A percentile compares a stretch with the other conserved stretches of the same genome.
Conservation (phyloP, 495 filamentous ascomycete species). For the Oleoguttula mirabilis region DNA sequence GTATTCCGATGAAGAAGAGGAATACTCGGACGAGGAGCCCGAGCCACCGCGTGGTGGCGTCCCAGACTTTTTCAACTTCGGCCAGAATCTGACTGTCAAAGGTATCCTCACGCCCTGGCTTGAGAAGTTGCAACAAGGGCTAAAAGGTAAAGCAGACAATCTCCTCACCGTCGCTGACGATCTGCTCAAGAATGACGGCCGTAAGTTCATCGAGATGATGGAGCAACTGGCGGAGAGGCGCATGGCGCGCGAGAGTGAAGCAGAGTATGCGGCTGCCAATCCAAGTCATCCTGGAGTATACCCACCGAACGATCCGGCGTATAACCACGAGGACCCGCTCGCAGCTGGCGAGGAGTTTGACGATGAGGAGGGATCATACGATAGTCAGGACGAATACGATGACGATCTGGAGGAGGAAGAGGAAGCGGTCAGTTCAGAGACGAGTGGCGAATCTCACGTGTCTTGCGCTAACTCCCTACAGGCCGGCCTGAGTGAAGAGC, state of each 20-base stretch:
- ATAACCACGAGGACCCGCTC: slow-evolving; percentile 54
- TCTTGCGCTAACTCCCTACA: slow-evolving; percentile 33
- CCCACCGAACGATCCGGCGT: slow-evolving; percentile 43
- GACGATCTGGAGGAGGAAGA: slow-evolving; percentile 76
- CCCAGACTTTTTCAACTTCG: slow-evolving; percentile 89
- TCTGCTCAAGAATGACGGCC: slow-evolving; percentile 95
- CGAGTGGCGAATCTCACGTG: not conserved
- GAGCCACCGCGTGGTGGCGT: slow-evolving; percentile 30
- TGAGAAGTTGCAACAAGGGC: slow-evolving; percentile 24
- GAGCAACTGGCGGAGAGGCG: slow-evolving; percentile 94
- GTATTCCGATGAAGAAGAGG: slow-evolving; percentile 25
- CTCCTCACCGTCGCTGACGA: slow-evolving; percentile 98
- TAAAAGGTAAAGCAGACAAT: slow-evolving; percentile 56
- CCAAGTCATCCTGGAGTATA: slow-evolving; percentile 41
- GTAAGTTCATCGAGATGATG: slow-evolving; percentile 99
- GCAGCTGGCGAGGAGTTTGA: slow-evolving; percentile 33
- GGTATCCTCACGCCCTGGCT: slow-evolving; percentile 41
- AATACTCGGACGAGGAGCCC: slow-evolving; percentile 41
- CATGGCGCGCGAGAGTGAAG: slow-evolving; percentile 93
- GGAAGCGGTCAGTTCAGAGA: slow-evolving; percentile 49
- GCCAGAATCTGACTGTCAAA: slow-evolving; percentile 92
- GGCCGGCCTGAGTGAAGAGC: slow-evolving; percentile 95
- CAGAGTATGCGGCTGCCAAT: slow-evolving; percentile 51
- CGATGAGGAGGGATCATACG: slow-evolving; percentile 77
- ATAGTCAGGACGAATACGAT: slow-evolving; percentile 76